Evolutionary conservation across 805 yeast species (phyloP).

Genomic region (Candida tammaniensis): DNA sequence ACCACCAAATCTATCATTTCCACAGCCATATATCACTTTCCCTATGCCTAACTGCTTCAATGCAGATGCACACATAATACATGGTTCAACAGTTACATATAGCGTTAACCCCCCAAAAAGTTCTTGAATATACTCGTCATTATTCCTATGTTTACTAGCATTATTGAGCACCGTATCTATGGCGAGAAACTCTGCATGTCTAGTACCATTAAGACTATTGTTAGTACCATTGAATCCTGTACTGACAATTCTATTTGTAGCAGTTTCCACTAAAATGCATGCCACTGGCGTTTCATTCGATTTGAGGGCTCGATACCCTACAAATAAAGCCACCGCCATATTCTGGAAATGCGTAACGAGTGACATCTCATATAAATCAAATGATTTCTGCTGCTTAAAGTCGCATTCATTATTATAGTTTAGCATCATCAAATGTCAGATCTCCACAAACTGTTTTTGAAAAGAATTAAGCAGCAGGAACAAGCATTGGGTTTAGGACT

Average conservation of each 20-base stretch:
- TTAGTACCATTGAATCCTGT: slow-evolving; percentile 87
- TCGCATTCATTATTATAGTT: too few species aligned
- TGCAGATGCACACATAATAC: slow-evolving; percentile 96
- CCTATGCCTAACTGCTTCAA: slow-evolving; percentile 74
- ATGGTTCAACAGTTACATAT: slow-evolving; percentile 96
- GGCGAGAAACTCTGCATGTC: slow-evolving; percentile 91
- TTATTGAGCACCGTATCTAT: slow-evolving; percentile 28
- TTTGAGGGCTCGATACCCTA: slow-evolving; percentile 36
- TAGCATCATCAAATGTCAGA: too few species aligned
- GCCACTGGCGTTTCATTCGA: slow-evolving; percentile 43
- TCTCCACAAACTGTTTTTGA: slow-evolving; percentile 24
- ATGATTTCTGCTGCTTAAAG: too few species aligned
- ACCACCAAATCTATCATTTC: slow-evolving; percentile 95
- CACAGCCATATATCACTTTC: slow-evolving; percentile 84
- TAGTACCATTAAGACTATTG: slow-evolving; percentile 76
- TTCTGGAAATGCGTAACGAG: slow-evolving; percentile 6
- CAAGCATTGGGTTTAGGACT: slow-evolving; percentile 18
- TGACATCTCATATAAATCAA: slow-evolving; percentile 2
- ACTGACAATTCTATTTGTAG: slow-evolving; percentile 59
- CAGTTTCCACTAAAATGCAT: slow-evolving; percentile 28
- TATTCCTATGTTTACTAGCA: slow-evolving; percentile 15
- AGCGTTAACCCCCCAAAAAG: slow-evolving; percentile 59
- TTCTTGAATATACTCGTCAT: slow-evolving; percentile 16
- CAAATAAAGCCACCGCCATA: slow-evolving; percentile 36
- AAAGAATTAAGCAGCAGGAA: slow-evolving; percentile 22